Evolutionary conservation across 2,329 filamentous ascomycete genomes (phyloP).

Genomic region (Ophiostoma triangulosporum): DNA sequence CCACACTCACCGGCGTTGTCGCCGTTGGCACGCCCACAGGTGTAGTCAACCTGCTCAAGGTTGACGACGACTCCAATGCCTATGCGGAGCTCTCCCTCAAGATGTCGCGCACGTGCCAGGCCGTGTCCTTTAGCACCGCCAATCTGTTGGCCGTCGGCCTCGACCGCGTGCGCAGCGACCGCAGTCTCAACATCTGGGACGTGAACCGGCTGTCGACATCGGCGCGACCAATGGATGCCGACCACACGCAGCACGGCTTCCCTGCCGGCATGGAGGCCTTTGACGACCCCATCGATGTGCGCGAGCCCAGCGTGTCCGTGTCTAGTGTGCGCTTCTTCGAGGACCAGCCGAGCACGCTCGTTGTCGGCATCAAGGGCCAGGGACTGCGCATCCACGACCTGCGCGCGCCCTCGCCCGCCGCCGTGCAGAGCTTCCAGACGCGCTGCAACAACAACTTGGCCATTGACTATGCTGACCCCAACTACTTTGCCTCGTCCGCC

Average conservation of each 20-base stretch:
- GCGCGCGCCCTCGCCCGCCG: conserved; percentile 23
- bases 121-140: conserved; percentile 62
- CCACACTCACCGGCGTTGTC: conserved; percentile 48
- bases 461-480: conserved; percentile 67
- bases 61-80: conserved; percentile 56
- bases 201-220: conserved; percentile 44
- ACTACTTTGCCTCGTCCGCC: conserved; percentile 73
- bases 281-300: conserved; percentile 42
- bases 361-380: conserved; percentile 62
- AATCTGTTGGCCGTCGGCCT: conserved; percentile 65
- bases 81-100: conserved; percentile 56
- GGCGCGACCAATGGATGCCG: conserved; percentile 16
- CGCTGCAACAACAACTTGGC: conserved; percentile 59
- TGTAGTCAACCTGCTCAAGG: conserved; percentile 58
- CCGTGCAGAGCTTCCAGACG: conserved; percentile 43
- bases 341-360: conserved; percentile 59
- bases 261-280: conserved; percentile 33
- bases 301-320: conserved; percentile 58
- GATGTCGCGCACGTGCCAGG: conserved; percentile 65
- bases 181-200: conserved; percentile 74
- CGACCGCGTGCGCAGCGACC: conserved; percentile 68
- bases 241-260: conserved; percentile 24
- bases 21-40: conserved; percentile 64
- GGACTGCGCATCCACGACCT: conserved; percentile 68
- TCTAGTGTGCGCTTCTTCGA: conserved; percentile 75